phyloP scores from a whole-genome alignment of 2,329 filamentous ascomycete genomes.

The Botrytis elliptica region DNA sequence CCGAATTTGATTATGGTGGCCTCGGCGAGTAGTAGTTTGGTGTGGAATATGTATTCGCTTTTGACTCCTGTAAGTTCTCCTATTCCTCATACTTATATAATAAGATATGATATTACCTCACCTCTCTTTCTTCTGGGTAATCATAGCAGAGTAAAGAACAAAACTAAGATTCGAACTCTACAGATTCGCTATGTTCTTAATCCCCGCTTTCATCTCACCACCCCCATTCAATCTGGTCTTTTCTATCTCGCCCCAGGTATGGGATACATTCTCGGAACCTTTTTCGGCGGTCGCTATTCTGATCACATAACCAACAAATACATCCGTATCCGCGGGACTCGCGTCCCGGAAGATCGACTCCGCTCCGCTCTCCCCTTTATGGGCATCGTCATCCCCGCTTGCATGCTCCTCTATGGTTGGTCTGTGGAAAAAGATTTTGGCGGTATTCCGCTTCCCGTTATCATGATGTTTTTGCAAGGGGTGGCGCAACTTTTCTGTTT shows the following conservation, averaged over 20 bases:
- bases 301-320: slow-evolving; percentile 66
- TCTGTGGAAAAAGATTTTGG: slow-evolving; percentile 50
- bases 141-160: too few relatives aligned
- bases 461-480: slow-evolving; percentile 73
- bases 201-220: slow-evolving; percentile 66
- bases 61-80: slow-evolving; percentile 50
- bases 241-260: slow-evolving; percentile 74
- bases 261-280: slow-evolving; percentile 67
- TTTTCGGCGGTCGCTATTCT: slow-evolving; percentile 70
- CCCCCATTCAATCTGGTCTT: slow-evolving; percentile 65
- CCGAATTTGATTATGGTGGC: slow-evolving; percentile 65
- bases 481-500: slow-evolving; percentile 75
- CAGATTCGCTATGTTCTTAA: slow-evolving; percentile 70
- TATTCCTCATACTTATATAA: not conserved
- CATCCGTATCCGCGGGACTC: slow-evolving; percentile 53
- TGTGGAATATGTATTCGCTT: slow-evolving; percentile 74
- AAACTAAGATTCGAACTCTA: not conserved
- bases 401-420: slow-evolving; percentile 70
- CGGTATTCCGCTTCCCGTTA: slow-evolving; percentile 60
- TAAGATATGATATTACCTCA: not conserved
- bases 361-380: slow-evolving; percentile 58
- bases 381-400: slow-evolving; percentile 56
- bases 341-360: slow-evolving; percentile 68
- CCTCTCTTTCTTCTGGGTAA: not conserved
- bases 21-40: slow-evolving; percentile 59